A percentile compares a stretch with the other conserved stretches of the same genome.
Evolutionary conservation across 108 stramenopile genomes (phyloP).

Genomic region (Nannochloropsis gaditana): DNA sequence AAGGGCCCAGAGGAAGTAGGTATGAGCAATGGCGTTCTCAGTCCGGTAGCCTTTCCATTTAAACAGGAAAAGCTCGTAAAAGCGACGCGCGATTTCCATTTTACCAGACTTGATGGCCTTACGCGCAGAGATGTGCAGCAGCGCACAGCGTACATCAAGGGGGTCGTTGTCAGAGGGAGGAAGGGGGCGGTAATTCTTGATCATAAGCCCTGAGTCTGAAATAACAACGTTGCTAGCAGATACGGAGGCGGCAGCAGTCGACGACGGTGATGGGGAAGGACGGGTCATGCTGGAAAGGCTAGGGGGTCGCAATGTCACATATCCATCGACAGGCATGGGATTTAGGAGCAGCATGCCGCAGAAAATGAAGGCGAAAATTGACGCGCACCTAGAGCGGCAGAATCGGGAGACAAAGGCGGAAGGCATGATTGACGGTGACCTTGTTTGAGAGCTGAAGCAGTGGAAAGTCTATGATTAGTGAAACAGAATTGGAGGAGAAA

Average conservation of each 20-base stretch:
- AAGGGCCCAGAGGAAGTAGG: neutral
- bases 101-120: neutral
- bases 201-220: neutral
- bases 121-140: neutral
- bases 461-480: too few relatives aligned
- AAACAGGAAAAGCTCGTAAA: neutral
- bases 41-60: constrained; percentile 12
- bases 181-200: constrained; percentile 6
- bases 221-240: neutral
- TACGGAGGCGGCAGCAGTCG: neutral
- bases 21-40: neutral
- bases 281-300: neutral
- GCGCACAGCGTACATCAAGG: constrained; percentile 10
- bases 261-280: neutral
- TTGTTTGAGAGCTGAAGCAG: too few relatives aligned
- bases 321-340: neutral
- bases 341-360: neutral
- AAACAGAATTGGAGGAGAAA: too few relatives aligned
- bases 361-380: too few relatives aligned
- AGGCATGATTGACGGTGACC: neutral
- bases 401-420: neutral
- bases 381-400: neutral
- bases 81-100: neutral
- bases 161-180: constrained; percentile 14
- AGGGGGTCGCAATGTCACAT: constrained; percentile 11